These are phyloP conservation scores for Boeremia exigua DNA, from an alignment of 2,329 filamentous ascomycete genomes.

Conservation along the genomic window DNA sequence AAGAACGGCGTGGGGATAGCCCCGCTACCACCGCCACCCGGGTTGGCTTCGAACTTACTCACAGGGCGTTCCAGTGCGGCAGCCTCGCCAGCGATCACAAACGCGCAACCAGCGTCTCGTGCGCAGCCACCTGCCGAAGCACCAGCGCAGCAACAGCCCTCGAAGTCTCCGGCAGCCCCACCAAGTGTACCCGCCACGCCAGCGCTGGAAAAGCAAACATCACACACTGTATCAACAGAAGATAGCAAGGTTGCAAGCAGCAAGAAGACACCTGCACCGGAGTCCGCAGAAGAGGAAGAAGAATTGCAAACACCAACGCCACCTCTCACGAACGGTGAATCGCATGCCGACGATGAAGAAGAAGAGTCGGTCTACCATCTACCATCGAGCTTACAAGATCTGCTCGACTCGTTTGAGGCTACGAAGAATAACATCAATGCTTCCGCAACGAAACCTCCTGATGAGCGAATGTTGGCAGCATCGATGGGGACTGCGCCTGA, in stretches of 20 bases:
- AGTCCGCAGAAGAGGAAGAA: conserved; percentile 41
- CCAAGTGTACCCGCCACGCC: conserved; percentile 55
- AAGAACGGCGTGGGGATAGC: conserved; percentile 89
- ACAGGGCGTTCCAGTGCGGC: conserved; percentile 59
- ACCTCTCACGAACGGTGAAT: conserved; percentile 60
- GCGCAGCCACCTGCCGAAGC: conserved; percentile 49
- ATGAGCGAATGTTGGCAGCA: conserved; percentile 75
- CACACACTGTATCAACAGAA: conserved; percentile 40
- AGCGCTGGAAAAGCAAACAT: conserved; percentile 53
- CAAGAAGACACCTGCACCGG: conserved; percentile 40
- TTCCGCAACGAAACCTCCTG: conserved; percentile 64
- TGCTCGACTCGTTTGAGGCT: conserved; percentile 88
- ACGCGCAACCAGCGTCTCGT: conserved; percentile 50
- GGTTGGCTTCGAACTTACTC: conserved; percentile 45
- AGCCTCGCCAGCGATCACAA: conserved; percentile 56
- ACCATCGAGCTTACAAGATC: conserved; percentile 83
- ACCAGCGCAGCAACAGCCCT: conserved; percentile 45
- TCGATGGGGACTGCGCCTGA: conserved; percentile 79
- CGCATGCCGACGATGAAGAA: conserved; percentile 58
- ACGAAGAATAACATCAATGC: conserved; percentile 73
- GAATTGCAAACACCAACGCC: conserved; percentile 46
- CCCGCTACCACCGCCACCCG: conserved; percentile 88
- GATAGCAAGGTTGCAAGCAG: conserved; percentile 34
- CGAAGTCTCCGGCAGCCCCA: conserved; percentile 54
- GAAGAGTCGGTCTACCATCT: conserved; percentile 93